These are phyloP conservation scores for Vanderwaltozyma verrucispora DNA, from an alignment of 805 yeast genomes.

Conservation along the genomic window DNA sequence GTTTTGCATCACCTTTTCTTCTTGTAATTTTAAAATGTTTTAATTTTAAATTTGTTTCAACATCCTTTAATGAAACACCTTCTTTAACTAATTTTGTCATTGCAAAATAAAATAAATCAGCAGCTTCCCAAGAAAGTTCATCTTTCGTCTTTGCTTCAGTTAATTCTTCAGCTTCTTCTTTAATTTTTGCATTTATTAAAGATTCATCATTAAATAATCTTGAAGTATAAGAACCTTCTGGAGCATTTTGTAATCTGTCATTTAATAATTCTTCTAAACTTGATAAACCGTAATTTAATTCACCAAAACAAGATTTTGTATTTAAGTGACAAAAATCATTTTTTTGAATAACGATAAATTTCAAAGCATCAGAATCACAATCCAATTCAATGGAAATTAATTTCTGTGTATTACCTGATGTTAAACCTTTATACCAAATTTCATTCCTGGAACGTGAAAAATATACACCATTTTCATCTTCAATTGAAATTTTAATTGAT, in stretches of 20 bases:
- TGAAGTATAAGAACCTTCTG: constrained; percentile 90
- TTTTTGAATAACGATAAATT: constrained; percentile 73
- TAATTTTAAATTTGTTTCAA: constrained; percentile 73
- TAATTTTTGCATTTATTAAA: constrained; percentile 74
- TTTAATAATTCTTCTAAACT: constrained; percentile 56
- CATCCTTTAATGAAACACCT: constrained; percentile 71
- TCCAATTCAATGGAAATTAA: constrained; percentile 60
- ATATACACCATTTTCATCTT: constrained; percentile 79
- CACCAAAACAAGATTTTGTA: constrained; percentile 71
- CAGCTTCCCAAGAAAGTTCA: constrained; percentile 93
- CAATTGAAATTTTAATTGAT: constrained; percentile 73
- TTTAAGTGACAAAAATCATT: constrained; percentile 84
- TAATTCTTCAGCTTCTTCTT: constrained; percentile 94
- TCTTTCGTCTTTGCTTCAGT: constrained; percentile 64
- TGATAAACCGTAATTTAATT: constrained; percentile 45
- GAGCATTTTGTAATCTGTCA: constrained; percentile 54
- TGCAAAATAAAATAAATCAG: constrained; percentile 78
- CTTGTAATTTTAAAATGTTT: constrained; percentile 83
- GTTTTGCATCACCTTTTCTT: constrained; percentile 93
- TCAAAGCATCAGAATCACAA: constrained; percentile 88
- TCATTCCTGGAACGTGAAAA: constrained; percentile 83
- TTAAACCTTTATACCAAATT: constrained; percentile 91
- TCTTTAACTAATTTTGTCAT: constrained; percentile 60
- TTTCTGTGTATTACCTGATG: constrained; percentile 91
- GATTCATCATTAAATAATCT: constrained; percentile 72